Conservation (phyloP, 768 basidiomycete species). For the Flagelloscypha sp. region DNA sequence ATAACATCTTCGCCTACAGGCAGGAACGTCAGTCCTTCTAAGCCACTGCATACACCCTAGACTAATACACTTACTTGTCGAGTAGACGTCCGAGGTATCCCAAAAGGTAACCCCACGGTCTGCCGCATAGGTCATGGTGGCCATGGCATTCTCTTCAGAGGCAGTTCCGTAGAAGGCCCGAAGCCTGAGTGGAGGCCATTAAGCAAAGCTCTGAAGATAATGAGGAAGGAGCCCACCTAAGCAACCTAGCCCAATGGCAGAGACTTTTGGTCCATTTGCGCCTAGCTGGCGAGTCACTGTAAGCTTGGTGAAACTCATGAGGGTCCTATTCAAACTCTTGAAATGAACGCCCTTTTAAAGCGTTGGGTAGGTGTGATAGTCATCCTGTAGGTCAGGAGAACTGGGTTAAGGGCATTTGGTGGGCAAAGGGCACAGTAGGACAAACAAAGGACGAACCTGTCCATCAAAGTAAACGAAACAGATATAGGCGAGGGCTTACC, state of each 20-base stretch:
- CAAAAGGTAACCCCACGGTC: slow-evolving; percentile 14
- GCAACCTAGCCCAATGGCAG: slow-evolving; percentile 38
- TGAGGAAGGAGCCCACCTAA: slow-evolving; percentile 27
- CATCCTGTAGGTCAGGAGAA: too few species aligned
- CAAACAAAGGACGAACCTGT: too few species aligned
- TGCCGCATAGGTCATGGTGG: slow-evolving; percentile 11
- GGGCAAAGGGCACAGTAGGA: too few species aligned
- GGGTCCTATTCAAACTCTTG: too few species aligned
- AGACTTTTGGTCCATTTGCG: slow-evolving; percentile 17
- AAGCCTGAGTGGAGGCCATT: background rate
- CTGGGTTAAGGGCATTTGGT: too few species aligned
- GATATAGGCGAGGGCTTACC: too few species aligned
- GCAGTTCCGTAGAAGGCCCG: slow-evolving; percentile 13
- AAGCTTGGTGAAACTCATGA: too few species aligned
- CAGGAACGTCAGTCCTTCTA: background rate
- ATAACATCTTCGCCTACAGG: slow-evolving; percentile 14
- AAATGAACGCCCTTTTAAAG: too few species aligned
- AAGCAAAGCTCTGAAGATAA: slow-evolving; percentile 3
- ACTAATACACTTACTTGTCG: slow-evolving; percentile 9
- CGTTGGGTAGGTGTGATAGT: too few species aligned
- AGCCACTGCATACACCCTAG: background rate
- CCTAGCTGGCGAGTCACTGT: slow-evolving; percentile 15
- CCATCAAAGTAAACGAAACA: too few species aligned
- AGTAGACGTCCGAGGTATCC: slow-evolving; percentile 17
- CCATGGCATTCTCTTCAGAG: slow-evolving; percentile 9